Evolutionary conservation across 129 eudicot species (phyloP), one percentile per base, ranked within the genome.

Genomic region (Arctium lappa): DNA sequence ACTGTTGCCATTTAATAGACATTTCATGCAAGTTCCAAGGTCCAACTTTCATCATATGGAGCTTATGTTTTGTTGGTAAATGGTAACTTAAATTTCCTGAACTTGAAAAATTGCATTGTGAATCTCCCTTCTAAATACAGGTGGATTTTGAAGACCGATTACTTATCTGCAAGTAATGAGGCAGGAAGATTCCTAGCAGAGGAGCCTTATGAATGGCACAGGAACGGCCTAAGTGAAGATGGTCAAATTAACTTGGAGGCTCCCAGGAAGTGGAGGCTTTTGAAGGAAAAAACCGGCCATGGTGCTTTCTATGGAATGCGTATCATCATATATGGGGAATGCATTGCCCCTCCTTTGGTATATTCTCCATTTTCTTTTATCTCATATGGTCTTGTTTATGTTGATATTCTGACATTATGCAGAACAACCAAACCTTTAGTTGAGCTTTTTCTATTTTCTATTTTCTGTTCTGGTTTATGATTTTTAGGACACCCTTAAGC

Each of bases 301-400:
- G 98, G 99, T 44, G 99, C 98, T 31, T 91, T 91, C 80, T 82
- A 84, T 62, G 98, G 98, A 81, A 91, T 93, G 98, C 88, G 89
- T 15, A 86, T 96, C 9, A 66, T 96, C 70, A 85, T 96, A 60
- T 93, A 96, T 78, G 99, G 99, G 68, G 99, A 96, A 78, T 96
- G 98, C 94, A 93, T 96, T 83, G 90, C 92, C 69, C 99, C 99
- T 60, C 72, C 99, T 60, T 73, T 96, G 99, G 98, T 96, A 93
- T 38, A 69, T 42, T 72, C 16, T 48, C 29, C 16, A 12, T 13
- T 22, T 6, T 31, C 30, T 60, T 40, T 60, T 63, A n/a, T 42
- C 31, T 13, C 22, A 1, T 46, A 60, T 77, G 46, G 2, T 75
- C 48, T 6, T 53, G 8, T 15, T 15, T 16, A 48, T 48, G 13